Evolutionary conservation across 441 rosid species (phyloP), one percentile per base, ranked within the genome.

Genomic region (Pelargonium cotyledonis): DNA sequence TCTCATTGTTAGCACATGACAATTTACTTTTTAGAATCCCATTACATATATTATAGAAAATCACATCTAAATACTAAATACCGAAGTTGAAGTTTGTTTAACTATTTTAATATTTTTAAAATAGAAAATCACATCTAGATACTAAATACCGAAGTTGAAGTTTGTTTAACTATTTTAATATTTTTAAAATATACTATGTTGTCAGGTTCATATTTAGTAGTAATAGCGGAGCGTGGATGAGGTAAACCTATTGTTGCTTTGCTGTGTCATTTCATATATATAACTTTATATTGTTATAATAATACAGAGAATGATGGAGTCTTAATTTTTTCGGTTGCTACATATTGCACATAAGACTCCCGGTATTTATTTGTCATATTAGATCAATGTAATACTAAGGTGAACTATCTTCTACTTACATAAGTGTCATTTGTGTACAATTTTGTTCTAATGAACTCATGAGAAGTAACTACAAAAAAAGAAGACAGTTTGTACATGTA

Each of bases 311-410:
- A 89, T 78, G 77, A 47, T 75, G 76, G 91, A 86, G 85, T 71
- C 75, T 3, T 87, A 86, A 68, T 89, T 86, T 72, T 79, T 82
- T 21, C 68, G 63, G 15, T 80, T 89, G 75, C 87, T 86, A 41
- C 80, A 55, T 43, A 60, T 81, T 64, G 88, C 92, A 1, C 94
- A 91, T 78, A 73, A 57, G 74, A 89, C 94, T 68, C 64, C 77
- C 55, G 99, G 98, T 77, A 88, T 95, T 66, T 89, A 74, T 76
- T 92, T 92, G 81, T 92, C 99, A 21, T 95, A 95, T 71, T 88
- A 92, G 66, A 76, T 84, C 75, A 95, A 95, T 81, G 78, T 95
- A 77, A 95, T 97, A 1, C 79, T 95, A 68, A 92, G 98, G 99
- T 95, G 72, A 78, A 64, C 9, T 35, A n/a, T 57, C 41, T 10